These are phyloP conservation scores for Batkoa obscura DNA, from an alignment of 371 early-diverging fungal genomes.

Conservation along the genomic window DNA sequence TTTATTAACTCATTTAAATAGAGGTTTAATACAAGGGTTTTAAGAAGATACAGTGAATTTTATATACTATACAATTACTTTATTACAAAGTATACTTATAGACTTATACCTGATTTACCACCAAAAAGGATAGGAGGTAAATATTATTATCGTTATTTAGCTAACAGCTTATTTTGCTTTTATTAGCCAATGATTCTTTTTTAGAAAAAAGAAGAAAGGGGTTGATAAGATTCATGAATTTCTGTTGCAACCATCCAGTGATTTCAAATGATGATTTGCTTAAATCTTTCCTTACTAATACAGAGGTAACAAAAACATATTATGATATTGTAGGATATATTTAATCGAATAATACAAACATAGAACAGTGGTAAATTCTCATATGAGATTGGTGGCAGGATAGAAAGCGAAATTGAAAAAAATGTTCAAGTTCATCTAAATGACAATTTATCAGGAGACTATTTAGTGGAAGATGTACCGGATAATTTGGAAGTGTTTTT, in stretches of 20 bases:
- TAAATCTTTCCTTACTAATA: conserved; percentile 38
- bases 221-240: conserved; percentile 51
- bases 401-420: not conserved
- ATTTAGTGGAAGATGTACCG: not conserved
- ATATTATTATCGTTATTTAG: conserved; percentile 9
- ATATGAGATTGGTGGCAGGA: not conserved
- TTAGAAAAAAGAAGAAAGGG: conserved; percentile 52
- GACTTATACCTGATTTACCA: conserved; percentile 43
- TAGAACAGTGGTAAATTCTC: conserved; percentile 2
- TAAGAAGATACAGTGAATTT: conserved; percentile 71
- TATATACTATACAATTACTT: conserved; percentile 60
- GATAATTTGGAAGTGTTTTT: not conserved
- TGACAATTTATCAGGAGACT: not conserved
- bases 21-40: conserved; percentile 25
- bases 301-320: conserved; percentile 23
- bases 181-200: conserved; percentile 37
- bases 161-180: not conserved
- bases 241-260: conserved; percentile 52
- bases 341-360: too few species aligned
- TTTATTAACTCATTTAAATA: conserved; percentile 10
- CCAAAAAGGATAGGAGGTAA: conserved; percentile 40
- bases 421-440: not conserved
- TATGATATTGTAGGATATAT: too few species aligned
- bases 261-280: conserved; percentile 40
- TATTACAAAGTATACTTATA: conserved; percentile 45